Base-by-base conservation (phyloP, 2,329 filamentous ascomycete species). In the Leptographium flavum region DNA sequence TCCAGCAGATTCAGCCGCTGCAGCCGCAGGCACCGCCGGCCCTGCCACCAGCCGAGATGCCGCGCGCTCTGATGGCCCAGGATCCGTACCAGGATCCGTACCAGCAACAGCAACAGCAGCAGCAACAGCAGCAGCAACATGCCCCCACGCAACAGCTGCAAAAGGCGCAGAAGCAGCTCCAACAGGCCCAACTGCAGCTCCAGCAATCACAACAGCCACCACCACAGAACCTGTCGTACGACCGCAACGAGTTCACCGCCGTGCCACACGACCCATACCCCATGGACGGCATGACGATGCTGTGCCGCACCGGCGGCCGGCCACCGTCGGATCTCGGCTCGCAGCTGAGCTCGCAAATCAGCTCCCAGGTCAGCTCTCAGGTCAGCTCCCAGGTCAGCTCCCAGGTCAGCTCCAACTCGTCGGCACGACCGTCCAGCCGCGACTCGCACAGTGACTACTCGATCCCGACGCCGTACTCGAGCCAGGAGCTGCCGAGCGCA, bases 231-330 rank as follows among this genome's bases (percentile, higher is more conserved):
- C 54, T 55, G 35, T 31, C 46, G 1, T 66, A 73, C 43, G 74
- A 78, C 47, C 53, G 60, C 33, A 68, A 65, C 46, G 79, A 87
- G 51, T 76, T 85, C 48, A 70, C 79, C 4, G 64, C 76, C 14
- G 75, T 94, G 3, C 87, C 90, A 14, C 87, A 95, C 56, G 93
- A 96, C 55, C 87, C 92, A 10, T 95, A 95, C 59, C 88, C 90
- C 0, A 77, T 83, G 61, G 90, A 96, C 58, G 90, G 88, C 5
- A 96, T 96, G 87, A 95, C 90, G 0, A 94, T 96, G 76, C 82
- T 95, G 50, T 96, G 90, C 63, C 79, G 87, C 17, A 81, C 81
- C 21, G 42, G 35, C 23, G 46, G 36, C 6, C 59, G 57, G 4
- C 60, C 60, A 14, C 60, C 55, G 42, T 63, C 61, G 8, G 62